phyloP scores from a whole-genome alignment of 192 early-diverging fungal genomes.

The Backusella luteola region DNA sequence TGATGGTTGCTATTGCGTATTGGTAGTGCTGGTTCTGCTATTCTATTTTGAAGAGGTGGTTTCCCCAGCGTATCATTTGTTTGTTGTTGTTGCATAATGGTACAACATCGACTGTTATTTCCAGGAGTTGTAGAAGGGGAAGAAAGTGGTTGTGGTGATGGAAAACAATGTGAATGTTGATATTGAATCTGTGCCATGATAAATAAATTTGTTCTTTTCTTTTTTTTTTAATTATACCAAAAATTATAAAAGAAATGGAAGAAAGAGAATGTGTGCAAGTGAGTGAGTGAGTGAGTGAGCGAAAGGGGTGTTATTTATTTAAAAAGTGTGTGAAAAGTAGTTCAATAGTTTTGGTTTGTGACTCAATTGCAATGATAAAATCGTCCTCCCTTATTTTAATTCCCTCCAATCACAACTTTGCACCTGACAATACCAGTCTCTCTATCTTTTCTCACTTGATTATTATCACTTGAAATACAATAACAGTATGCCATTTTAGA shows the following conservation, averaged over 20 bases:
- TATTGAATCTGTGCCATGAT: background rate
- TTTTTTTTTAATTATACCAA: background rate
- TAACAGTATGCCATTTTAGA: background rate
- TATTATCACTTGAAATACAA: background rate
- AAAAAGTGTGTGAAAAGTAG: background rate
- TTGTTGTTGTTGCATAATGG: background rate
- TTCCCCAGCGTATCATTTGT: background rate
- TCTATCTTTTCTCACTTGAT: background rate
- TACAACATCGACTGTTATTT: background rate
- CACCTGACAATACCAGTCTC: background rate
- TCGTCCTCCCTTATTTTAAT: slow-evolving; percentile 7
- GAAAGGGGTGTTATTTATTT: background rate
- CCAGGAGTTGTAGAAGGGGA: slow-evolving; percentile 1
- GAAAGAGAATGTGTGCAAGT: background rate
- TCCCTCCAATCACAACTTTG: background rate
- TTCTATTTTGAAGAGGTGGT: background rate
- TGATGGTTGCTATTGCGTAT: background rate
- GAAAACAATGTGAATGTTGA: background rate
- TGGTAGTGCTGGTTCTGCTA: background rate
- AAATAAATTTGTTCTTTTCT: background rate
- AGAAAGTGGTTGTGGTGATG: background rate
- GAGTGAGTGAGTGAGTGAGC: background rate
- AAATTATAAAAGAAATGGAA: background rate
- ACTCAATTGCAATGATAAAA: background rate
- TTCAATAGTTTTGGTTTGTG: background rate